Evolutionary conservation across 2,329 filamentous ascomycete genomes (phyloP).

Genomic region (Phaeosphaeriaceae sp.): DNA sequence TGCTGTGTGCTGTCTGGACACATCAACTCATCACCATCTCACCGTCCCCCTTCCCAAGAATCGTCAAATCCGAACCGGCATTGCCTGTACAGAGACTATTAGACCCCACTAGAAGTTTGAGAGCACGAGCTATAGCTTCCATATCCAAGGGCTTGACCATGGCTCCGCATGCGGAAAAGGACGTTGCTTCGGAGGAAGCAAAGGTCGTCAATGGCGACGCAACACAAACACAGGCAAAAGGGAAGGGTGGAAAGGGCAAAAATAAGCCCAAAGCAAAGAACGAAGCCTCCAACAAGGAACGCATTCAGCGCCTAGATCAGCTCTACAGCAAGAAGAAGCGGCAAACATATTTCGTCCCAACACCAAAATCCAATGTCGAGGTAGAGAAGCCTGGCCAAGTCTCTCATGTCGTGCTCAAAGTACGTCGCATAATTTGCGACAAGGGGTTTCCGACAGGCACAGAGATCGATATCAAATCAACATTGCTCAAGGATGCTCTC

Average conservation of each 20-base stretch:
- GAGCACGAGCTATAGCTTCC: background rate
- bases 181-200: background rate
- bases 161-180: slow-evolving; percentile 3
- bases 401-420: slow-evolving; percentile 15
- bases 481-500: slow-evolving; percentile 12
- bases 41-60: background rate
- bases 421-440: slow-evolving; percentile 17
- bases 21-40: background rate
- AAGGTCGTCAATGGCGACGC: background rate
- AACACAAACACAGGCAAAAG: background rate
- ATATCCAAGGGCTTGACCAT: background rate
- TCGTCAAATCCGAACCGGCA: background rate
- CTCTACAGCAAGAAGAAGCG: slow-evolving; percentile 17
- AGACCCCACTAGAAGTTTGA: background rate
- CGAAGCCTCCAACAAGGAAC: slow-evolving; percentile 5
- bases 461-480: slow-evolving; percentile 19
- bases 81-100: background rate
- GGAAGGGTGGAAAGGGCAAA: slow-evolving; percentile 7
- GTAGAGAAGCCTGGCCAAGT: slow-evolving; percentile 5
- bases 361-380: slow-evolving; percentile 6
- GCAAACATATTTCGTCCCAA: slow-evolving; percentile 15
- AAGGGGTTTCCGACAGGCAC: slow-evolving; percentile 13
- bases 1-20: background rate
- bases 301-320: slow-evolving; percentile 14
- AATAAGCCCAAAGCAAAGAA: slow-evolving; percentile 3